Percentiles rank a stretch among this genome's conserved stretches.
These are phyloP conservation scores for Amanita pseudoporphyria DNA, from an alignment of 768 basidiomycete species.

Conservation along the genomic window DNA sequence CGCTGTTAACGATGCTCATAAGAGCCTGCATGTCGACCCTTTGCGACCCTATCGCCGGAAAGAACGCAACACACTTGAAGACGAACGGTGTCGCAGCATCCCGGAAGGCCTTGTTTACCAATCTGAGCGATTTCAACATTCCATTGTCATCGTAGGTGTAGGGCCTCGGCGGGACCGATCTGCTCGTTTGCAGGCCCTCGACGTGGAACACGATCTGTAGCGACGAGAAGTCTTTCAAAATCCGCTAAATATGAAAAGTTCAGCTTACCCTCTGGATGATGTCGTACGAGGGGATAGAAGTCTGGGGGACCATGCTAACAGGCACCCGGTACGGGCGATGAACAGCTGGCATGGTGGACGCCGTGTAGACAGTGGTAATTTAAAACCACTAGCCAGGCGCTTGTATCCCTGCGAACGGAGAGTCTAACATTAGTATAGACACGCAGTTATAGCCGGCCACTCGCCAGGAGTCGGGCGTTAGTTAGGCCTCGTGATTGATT, in stretches of 20 bases:
- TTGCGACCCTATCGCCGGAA: neutral
- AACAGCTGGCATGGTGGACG: neutral
- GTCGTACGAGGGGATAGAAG: neutral
- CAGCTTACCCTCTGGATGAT: conserved; percentile 1
- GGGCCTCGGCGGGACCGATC: neutral
- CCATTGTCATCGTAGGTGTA: neutral
- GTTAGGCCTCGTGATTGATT: neutral
- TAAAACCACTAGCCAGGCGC: neutral
- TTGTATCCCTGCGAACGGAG: neutral
- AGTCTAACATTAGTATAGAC: neutral
- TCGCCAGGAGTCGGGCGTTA: too few relatives aligned
- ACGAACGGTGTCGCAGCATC: neutral
- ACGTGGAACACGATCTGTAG: neutral
- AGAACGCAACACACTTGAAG: conserved; percentile 2
- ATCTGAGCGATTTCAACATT: neutral
- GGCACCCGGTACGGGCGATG: neutral
- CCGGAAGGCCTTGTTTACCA: neutral
- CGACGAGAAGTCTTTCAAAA: neutral
- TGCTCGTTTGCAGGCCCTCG: neutral
- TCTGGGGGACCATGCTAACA: neutral
- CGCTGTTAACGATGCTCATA: conserved; percentile 3
- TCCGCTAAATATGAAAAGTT: neutral
- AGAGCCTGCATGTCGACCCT: neutral
- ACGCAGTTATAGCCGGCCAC: too few relatives aligned
- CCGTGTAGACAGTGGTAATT: neutral